phyloP scores from a whole-genome alignment of 805 yeast species.

The Wickerhamiella alocasiicola region DNA sequence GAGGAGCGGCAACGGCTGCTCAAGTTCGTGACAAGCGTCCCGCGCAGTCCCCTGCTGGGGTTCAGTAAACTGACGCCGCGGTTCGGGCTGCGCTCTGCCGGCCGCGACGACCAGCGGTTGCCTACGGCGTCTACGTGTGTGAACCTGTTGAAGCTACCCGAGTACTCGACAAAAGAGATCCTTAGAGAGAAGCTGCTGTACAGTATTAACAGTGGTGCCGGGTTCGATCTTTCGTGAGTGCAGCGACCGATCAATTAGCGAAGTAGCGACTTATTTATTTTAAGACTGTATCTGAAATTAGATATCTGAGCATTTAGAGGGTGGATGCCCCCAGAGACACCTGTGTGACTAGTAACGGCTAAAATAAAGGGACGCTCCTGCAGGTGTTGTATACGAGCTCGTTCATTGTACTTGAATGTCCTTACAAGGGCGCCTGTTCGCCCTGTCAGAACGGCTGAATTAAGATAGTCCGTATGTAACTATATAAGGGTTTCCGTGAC shows the following conservation, averaged over 20 bases:
- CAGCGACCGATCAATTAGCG: neutral
- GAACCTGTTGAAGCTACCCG: constrained; percentile 74
- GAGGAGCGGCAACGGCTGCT: constrained; percentile 55
- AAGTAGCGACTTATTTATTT: neutral
- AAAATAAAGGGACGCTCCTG: too few relatives aligned
- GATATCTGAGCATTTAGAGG: too few relatives aligned
- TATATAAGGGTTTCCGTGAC: too few relatives aligned
- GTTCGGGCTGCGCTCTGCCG: constrained; percentile 68
- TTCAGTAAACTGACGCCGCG: constrained; percentile 60
- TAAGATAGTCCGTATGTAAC: too few relatives aligned
- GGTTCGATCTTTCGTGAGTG: constrained; percentile 51
- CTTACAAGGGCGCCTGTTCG: too few relatives aligned
- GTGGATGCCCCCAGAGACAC: too few relatives aligned
- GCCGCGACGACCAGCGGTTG: constrained; percentile 41
- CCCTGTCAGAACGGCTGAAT: too few relatives aligned
- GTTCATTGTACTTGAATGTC: too few relatives aligned
- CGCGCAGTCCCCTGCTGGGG: constrained; percentile 84
- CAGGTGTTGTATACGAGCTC: too few relatives aligned
- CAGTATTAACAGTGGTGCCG: constrained; percentile 70
- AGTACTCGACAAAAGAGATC: constrained; percentile 49
- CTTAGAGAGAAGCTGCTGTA: constrained; percentile 56
- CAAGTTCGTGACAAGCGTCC: constrained; percentile 84
- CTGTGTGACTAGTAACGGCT: too few relatives aligned
- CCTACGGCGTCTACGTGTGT: constrained; percentile 95
- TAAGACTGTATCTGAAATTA: too few relatives aligned